phyloP scores from a whole-genome alignment of 2,329 filamentous ascomycete genomes.

The Aspergillus fumigatus region DNA sequence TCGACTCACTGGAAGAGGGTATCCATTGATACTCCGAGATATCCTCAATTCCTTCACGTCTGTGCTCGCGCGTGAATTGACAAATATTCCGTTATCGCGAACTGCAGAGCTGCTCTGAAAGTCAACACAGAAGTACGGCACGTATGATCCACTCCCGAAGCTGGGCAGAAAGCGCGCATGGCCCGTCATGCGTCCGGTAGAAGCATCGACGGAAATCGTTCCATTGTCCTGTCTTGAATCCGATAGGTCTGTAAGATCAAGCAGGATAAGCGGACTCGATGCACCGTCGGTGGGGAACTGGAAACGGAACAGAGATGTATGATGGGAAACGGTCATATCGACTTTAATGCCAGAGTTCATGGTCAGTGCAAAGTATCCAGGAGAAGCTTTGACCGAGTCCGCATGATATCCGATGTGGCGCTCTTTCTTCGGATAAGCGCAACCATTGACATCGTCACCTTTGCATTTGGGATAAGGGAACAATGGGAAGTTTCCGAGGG shows the following conservation, averaged over 20 bases:
- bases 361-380: conserved; percentile 62
- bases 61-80: conserved; percentile 55
- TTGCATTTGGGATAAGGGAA: conserved; percentile 62
- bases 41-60: conserved; percentile 52
- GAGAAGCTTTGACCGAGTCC: conserved; percentile 53
- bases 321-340: conserved; percentile 64
- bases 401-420: conserved; percentile 47
- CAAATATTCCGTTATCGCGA: conserved; percentile 59
- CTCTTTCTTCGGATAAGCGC: conserved; percentile 54
- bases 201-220: conserved; percentile 52
- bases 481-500: conserved; percentile 67
- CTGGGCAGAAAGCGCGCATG: conserved; percentile 58
- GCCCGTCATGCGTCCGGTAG: conserved; percentile 59
- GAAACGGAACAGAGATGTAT: conserved; percentile 62
- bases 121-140: conserved; percentile 63
- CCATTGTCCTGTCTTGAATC: conserved; percentile 58
- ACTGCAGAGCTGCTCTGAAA: conserved; percentile 53
- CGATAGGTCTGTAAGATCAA: conserved; percentile 61
- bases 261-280: conserved; percentile 55
- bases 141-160: conserved; percentile 60
- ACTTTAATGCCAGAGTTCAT: conserved; percentile 54
- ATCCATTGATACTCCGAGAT: conserved; percentile 54
- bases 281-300: conserved; percentile 47
- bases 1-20: conserved; percentile 40
- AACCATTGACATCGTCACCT: conserved; percentile 57